These are phyloP conservation scores for Luzula sylvatica DNA, from an alignment of 176 grass and related monocot genomes.

Conservation along the genomic window DNA sequence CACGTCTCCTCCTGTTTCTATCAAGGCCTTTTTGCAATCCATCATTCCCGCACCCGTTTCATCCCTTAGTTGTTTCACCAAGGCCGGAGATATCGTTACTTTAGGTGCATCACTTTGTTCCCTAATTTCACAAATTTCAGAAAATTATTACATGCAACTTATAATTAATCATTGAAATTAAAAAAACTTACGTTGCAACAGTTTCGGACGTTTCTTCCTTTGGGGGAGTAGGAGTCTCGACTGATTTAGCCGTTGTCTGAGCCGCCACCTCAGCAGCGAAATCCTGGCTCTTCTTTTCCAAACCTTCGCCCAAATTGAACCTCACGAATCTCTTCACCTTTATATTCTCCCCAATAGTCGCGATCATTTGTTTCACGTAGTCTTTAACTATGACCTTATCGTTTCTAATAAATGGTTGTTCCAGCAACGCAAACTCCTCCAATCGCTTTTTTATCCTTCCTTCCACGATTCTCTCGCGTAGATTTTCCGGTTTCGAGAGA, in stretches of 20 bases:
- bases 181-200: slow-evolving; percentile 55
- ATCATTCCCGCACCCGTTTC: slow-evolving; percentile 99
- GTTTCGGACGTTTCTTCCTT: slow-evolving; percentile 55
- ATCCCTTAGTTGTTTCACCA: slow-evolving; percentile 94
- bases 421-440: slow-evolving; percentile 82
- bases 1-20: slow-evolving; percentile 67
- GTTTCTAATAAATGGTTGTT: slow-evolving; percentile 96
- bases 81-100: slow-evolving; percentile 52
- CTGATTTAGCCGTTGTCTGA: slow-evolving; percentile 45
- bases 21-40: slow-evolving; percentile 95
- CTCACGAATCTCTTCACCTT: slow-evolving; percentile 87
- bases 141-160: too few species aligned
- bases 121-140: too few species aligned
- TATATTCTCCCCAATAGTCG: slow-evolving; percentile 86
- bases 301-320: slow-evolving; percentile 88
- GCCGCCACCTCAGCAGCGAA: slow-evolving; percentile 96
- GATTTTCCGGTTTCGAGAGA: slow-evolving; percentile 70
- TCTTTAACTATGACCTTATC: slow-evolving; percentile 88
- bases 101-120: slow-evolving; percentile 24
- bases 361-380: slow-evolving; percentile 88
- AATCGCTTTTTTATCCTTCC: slow-evolving; percentile 82
- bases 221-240: background rate
- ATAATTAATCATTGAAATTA: too few species aligned
- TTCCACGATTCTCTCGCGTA: slow-evolving; percentile 87
- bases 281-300: slow-evolving; percentile 93